These are phyloP conservation scores for Pseudozyma pruni DNA, from an alignment of 1,284 basidiomycete species.

Conservation along the genomic window DNA sequence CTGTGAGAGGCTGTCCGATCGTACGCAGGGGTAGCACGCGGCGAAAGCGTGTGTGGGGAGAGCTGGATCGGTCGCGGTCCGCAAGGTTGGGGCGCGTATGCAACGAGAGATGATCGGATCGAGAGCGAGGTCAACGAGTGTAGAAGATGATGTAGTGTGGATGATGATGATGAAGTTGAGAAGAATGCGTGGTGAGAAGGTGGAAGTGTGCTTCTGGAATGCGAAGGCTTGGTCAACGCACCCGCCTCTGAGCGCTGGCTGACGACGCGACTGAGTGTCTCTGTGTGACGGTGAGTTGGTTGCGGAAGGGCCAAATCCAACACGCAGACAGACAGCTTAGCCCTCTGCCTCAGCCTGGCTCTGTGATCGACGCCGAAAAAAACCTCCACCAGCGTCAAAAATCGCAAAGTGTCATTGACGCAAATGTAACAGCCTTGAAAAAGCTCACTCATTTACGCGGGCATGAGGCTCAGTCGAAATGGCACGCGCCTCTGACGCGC, in stretches of 20 bases:
- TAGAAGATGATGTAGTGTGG: not conserved
- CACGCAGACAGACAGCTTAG: too few species aligned
- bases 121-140: not conserved
- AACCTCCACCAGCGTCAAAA: constrained; percentile 27
- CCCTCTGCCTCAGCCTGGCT: not conserved
- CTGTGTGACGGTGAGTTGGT: too few species aligned
- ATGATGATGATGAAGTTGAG: not conserved
- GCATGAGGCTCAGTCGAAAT: constrained; percentile 7
- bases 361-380: constrained; percentile 31
- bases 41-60: too few species aligned
- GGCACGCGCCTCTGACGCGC: constrained; percentile 1
- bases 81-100: too few species aligned
- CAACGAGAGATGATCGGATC: too few species aligned
- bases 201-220: too few species aligned
- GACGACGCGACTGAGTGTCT: constrained; percentile 6
- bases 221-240: not conserved
- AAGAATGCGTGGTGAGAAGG: too few species aligned
- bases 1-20: constrained; percentile 1
- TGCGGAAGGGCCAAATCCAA: constrained; percentile 14
- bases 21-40: too few species aligned
- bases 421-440: constrained; percentile 3
- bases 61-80: too few species aligned
- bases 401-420: not conserved
- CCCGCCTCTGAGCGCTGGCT: too few species aligned
- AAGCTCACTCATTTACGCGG: not conserved